Percentiles rank a stretch among this genome's conserved stretches.
Evolutionary conservation across 768 basidiomycete genomes (phyloP).

Genomic region (Trametes cubensis): DNA sequence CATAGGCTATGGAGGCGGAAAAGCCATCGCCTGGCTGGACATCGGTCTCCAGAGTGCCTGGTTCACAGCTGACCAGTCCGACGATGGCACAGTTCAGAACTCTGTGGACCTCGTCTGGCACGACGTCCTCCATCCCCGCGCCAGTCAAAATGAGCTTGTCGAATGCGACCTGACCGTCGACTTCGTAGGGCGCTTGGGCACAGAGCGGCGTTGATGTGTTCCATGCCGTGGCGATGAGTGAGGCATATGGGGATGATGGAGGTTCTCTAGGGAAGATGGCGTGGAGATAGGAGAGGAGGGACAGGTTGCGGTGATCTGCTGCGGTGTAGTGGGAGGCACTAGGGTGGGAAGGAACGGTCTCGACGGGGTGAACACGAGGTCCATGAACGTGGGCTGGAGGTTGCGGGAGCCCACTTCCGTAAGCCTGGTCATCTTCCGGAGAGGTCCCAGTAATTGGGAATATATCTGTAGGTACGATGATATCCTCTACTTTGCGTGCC

Average conservation of each 20-base stretch:
- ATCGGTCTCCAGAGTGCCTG: slow-evolving; percentile 42
- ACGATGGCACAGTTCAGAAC: slow-evolving; percentile 85
- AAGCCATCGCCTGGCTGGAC: not conserved
- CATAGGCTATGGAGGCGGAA: slow-evolving; percentile 52
- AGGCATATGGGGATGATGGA: slow-evolving; percentile 24
- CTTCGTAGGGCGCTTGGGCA: slow-evolving; percentile 70
- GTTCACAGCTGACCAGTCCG: slow-evolving; percentile 63
- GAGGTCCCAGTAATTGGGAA: slow-evolving; percentile 48
- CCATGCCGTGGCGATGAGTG: slow-evolving; percentile 55
- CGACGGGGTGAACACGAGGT: slow-evolving; percentile 32
- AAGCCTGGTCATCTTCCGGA: slow-evolving; percentile 14
- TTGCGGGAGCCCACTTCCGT: not conserved
- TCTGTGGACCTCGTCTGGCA: slow-evolving; percentile 62
- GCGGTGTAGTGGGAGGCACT: slow-evolving; percentile 53
- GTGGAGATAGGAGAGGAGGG: slow-evolving; percentile 80
- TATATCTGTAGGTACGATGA: slow-evolving; percentile 60
- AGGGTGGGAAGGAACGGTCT: slow-evolving; percentile 50
- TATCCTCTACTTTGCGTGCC: slow-evolving; percentile 65
- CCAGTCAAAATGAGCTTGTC: slow-evolving; percentile 71
- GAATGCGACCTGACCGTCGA: slow-evolving; percentile 58
- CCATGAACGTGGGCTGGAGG: not conserved
- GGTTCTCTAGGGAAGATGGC: slow-evolving; percentile 37
- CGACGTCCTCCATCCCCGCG: slow-evolving; percentile 78
- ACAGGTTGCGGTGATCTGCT: slow-evolving; percentile 71
- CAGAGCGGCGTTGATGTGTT: slow-evolving; percentile 68